These are phyloP conservation scores for Chlorociboria aeruginascens DNA, from an alignment of 495 filamentous ascomycete species.

Conservation along the genomic window DNA sequence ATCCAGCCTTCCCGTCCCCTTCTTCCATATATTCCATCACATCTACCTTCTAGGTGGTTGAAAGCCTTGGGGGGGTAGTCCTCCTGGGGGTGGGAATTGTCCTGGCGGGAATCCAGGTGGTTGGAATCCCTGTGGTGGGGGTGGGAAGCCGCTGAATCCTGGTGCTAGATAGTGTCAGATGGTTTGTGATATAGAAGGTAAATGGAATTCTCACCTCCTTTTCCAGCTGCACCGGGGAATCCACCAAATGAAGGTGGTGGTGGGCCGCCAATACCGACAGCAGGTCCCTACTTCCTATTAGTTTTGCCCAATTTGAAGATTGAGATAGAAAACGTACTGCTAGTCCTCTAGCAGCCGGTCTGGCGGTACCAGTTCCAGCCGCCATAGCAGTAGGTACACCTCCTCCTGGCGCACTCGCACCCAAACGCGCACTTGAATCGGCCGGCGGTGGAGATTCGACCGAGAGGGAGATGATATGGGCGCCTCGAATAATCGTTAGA, in stretches of 20 bases:
- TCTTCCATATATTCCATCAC: background rate
- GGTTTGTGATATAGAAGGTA: background rate
- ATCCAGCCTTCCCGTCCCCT: background rate
- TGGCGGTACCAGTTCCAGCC: slow-evolving; percentile 80
- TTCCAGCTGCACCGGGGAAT: slow-evolving; percentile 38
- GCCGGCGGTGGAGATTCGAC: slow-evolving; percentile 95
- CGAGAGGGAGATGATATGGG: slow-evolving; percentile 84
- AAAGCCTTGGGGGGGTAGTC: slow-evolving; percentile 63
- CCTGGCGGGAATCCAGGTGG: slow-evolving; percentile 34
- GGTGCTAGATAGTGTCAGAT: slow-evolving; percentile 25
- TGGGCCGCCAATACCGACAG: slow-evolving; percentile 80
- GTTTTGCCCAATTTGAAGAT: background rate
- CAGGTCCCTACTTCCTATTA: slow-evolving; percentile 54
- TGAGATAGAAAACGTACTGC: slow-evolving; percentile 34
- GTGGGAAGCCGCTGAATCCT: slow-evolving; percentile 28
- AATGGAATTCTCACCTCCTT: slow-evolving; percentile 55
- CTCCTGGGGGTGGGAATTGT: slow-evolving; percentile 25
- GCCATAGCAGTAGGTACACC: slow-evolving; percentile 47
- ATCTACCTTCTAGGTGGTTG: slow-evolving; percentile 52
- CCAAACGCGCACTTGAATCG: slow-evolving; percentile 83
- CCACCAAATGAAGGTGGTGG: slow-evolving; percentile 31
- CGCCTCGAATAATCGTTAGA: slow-evolving; percentile 87
- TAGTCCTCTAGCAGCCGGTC: slow-evolving; percentile 85
- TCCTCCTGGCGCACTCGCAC: slow-evolving; percentile 59
- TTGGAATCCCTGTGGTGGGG: no score